Percentiles rank a stretch among this genome's conserved stretches.
These are phyloP conservation scores for Spathaspora sp. DNA, from an alignment of 805 yeast genomes.

Conservation along the genomic window DNA sequence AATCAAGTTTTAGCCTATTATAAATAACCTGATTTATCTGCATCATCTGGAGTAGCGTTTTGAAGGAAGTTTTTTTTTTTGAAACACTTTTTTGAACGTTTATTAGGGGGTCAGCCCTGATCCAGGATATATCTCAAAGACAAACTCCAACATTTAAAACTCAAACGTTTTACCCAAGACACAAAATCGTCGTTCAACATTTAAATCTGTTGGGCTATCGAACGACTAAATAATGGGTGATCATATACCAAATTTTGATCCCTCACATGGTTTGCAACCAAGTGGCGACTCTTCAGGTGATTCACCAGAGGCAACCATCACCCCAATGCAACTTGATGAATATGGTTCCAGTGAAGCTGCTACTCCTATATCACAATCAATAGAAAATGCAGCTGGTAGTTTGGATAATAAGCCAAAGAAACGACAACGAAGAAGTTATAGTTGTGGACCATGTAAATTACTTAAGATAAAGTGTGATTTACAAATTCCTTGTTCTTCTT, in stretches of 20 bases:
- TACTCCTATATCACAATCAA: not conserved
- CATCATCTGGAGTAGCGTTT: no score
- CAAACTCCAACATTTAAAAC: no score
- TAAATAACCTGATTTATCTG: no score
- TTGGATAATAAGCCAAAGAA: slow-evolving; percentile 14
- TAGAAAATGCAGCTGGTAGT: not conserved
- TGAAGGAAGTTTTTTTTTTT: no score
- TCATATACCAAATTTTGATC: not conserved
- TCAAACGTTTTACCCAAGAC: no score
- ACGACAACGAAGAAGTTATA: slow-evolving; percentile 47
- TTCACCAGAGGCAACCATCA: not conserved
- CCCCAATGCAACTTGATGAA: not conserved
- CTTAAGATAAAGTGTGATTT: slow-evolving; percentile 54
- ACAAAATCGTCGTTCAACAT: no score
- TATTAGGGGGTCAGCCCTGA: no score
- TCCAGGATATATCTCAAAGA: no score
- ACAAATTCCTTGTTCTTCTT: slow-evolving; percentile 44
- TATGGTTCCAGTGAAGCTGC: not conserved
- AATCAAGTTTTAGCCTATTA: no score
- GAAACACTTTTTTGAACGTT: no score
- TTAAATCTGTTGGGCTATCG: no score
- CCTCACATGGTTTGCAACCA: not conserved
- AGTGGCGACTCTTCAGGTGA: not conserved
- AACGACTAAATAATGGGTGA: not conserved
- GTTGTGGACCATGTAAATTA: slow-evolving; percentile 54